Base-by-base conservation (phyloP, 129 eudicot species). In the Flaveria brownii region DNA sequence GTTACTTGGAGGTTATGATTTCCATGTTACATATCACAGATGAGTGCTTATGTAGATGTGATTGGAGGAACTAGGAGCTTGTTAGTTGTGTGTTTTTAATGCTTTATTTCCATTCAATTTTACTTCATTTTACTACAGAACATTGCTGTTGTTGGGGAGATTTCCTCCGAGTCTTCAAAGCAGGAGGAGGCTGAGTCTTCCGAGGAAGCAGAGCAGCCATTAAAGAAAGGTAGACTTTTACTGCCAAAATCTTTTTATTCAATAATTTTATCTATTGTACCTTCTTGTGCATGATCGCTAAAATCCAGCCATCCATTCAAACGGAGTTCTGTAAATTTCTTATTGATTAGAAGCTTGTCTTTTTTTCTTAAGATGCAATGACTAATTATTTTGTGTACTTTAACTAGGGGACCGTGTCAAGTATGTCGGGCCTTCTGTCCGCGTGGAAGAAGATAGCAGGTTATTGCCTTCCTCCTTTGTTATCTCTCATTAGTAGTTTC, bases 341-440 rank as follows among this genome's bases (percentile, higher is more conserved):
- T 46, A 63, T 30, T 49, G 23, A 49, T 65, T 2, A 52, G 22
- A 50, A 33, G 18, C 9, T 45, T 39, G 39, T 18, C 67, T 9
- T 68, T 43, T 43, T 68, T 57, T 56, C 41, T 8, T 45, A 45
- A 43, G 8, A 11, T 61, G 47, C 5, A 17, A 56, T 18, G 45
- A n/a, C 41, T 57, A 71, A 62, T 71, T 30, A 77, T 77, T 65
- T 77, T 12, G 25, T 84, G 18, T 25, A 55, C 51, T 51, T 18
- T 51, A 42, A 72, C 54, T 83, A 95, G 99, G 99, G 82, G 97
- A 95, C 78, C 97, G 89, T 13, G 94, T 95, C 36, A 95, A 91
- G 80, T 95, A 95, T 62, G 75, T 85, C 63, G 99, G 99, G 61
- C 91, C 88, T 17, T 68, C 91, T 68, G 80, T 73, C 18, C 65